These are phyloP conservation scores for Chaetomium tenue DNA, from an alignment of 495 filamentous ascomycete species.

Conservation along the genomic window DNA sequence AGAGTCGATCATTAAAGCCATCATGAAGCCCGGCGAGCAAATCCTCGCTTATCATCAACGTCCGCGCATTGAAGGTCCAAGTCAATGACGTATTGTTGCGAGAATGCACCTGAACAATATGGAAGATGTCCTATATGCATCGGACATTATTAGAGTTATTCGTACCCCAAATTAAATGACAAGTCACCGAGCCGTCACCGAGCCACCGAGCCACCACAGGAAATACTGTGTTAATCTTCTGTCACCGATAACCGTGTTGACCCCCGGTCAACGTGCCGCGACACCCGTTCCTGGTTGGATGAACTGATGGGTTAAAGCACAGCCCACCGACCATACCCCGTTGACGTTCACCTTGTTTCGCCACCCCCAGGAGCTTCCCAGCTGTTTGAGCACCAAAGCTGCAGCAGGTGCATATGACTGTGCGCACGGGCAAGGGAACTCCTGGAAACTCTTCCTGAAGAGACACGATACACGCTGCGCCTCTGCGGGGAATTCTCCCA, in stretches of 20 bases:
- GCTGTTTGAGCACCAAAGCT: constrained; percentile 9
- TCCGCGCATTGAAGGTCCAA: too few relatives aligned
- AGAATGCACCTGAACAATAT: not conserved
- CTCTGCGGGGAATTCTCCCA: not conserved
- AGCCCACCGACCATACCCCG: constrained; percentile 1
- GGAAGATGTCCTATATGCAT: not conserved
- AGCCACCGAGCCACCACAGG: too few relatives aligned
- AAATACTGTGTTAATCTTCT: too few relatives aligned
- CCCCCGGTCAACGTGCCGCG: not conserved
- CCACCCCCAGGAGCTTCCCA: constrained; percentile 5
- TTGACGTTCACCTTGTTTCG: not conserved
- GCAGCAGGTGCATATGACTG: constrained; percentile 4
- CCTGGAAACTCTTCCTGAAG: constrained; percentile 6
- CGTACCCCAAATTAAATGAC: not conserved
- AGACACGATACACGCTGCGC: constrained; percentile 9
- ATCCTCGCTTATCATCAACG: not conserved
- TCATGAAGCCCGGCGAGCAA: not conserved
- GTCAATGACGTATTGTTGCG: not conserved
- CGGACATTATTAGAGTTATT: too few relatives aligned
- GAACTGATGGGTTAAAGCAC: constrained; percentile 4
- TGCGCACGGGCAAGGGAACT: constrained; percentile 14
- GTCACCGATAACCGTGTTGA: not conserved
- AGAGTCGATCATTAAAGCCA: constrained; percentile 3
- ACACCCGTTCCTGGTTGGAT: not conserved
- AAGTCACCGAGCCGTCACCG: too few relatives aligned